Conservation (phyloP, 2,329 filamentous ascomycete genomes). For the Mycosphaerella sp. region DNA sequence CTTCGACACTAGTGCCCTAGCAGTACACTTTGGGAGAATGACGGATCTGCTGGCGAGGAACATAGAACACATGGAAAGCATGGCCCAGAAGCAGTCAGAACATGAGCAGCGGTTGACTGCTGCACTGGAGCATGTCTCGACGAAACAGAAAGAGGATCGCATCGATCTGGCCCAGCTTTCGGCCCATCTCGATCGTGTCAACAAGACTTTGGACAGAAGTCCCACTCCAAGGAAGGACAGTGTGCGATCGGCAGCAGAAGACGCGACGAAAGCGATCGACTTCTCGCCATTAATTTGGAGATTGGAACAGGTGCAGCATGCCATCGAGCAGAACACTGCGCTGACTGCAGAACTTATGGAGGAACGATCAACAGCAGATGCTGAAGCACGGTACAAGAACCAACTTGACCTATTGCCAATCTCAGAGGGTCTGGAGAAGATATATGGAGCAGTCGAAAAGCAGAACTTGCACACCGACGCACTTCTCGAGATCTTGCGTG, state of each 20-base stretch:
- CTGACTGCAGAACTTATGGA: constrained; percentile 23
- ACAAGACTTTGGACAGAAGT: constrained; percentile 24
- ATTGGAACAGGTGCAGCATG: constrained; percentile 24
- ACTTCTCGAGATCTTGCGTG: constrained; percentile 11
- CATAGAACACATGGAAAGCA: constrained; percentile 21
- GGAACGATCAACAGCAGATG: constrained; percentile 14
- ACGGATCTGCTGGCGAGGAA: constrained; percentile 24
- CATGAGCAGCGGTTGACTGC: constrained; percentile 25
- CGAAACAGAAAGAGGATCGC: constrained; percentile 15
- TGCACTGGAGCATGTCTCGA: constrained; percentile 17
- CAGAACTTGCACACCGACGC: constrained; percentile 14
- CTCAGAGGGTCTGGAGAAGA: constrained; percentile 9
- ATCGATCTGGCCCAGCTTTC: constrained; percentile 25
- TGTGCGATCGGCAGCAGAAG: background rate
- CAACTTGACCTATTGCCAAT: constrained; percentile 10
- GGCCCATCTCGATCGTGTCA: constrained; percentile 28
- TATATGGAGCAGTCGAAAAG: constrained; percentile 11
- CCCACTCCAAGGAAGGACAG: constrained; percentile 17
- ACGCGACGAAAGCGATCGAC: constrained; percentile 9
- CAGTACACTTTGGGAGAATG: constrained; percentile 22
- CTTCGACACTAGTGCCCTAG: constrained; percentile 16
- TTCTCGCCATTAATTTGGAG: constrained; percentile 22
- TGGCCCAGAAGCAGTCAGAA: constrained; percentile 25
- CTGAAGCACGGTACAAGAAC: constrained; percentile 8
- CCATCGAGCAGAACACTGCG: constrained; percentile 27